These are phyloP conservation scores for Coemansia sp. DNA, from an alignment of 192 early-diverging fungal genomes.

Conservation along the genomic window DNA sequence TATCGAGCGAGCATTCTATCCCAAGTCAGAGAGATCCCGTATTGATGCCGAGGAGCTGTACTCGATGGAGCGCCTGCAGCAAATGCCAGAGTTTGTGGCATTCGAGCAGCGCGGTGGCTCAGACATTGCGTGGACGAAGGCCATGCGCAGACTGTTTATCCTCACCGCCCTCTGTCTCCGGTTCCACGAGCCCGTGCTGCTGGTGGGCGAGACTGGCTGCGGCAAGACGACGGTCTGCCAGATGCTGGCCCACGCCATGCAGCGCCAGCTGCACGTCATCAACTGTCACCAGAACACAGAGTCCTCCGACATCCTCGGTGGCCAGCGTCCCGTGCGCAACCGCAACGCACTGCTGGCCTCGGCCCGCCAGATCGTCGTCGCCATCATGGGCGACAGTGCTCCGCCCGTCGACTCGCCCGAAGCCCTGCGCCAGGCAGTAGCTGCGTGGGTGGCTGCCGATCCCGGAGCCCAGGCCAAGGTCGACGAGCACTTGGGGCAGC, in stretches of 20 bases:
- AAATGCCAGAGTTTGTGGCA: slow-evolving; percentile 47
- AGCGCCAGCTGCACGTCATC: slow-evolving; percentile 74
- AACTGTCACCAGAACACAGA: slow-evolving; percentile 98
- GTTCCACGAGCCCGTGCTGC: slow-evolving; percentile 85
- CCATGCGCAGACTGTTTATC: slow-evolving; percentile 87
- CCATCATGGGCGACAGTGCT: background rate
- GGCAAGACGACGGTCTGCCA: slow-evolving; percentile 99
- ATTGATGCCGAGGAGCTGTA: slow-evolving; percentile 39
- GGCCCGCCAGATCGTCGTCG: slow-evolving; percentile 49
- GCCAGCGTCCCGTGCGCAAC: slow-evolving; percentile 88
- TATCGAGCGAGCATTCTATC: slow-evolving; percentile 78
- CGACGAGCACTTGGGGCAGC: slow-evolving; percentile 12
- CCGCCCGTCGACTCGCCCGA: slow-evolving; percentile 18
- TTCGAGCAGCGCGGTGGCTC: background rate
- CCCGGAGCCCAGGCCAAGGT: background rate
- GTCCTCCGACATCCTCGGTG: slow-evolving; percentile 90
- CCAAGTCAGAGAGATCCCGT: slow-evolving; percentile 49
- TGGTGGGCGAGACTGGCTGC: slow-evolving; percentile 98
- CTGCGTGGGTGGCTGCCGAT: slow-evolving; percentile 20
- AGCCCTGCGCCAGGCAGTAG: slow-evolving; percentile 8
- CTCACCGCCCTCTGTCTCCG: slow-evolving; percentile 77
- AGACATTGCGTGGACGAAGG: slow-evolving; percentile 82
- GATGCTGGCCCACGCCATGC: slow-evolving; percentile 71
- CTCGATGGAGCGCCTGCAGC: slow-evolving; percentile 20
- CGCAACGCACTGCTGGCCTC: slow-evolving; percentile 56